Percentiles rank a stretch among this genome's conserved stretches.
These are phyloP conservation scores for Graphilbum ipis-grandicollis DNA, from an alignment of 2,329 filamentous ascomycete genomes.

Conservation along the genomic window DNA sequence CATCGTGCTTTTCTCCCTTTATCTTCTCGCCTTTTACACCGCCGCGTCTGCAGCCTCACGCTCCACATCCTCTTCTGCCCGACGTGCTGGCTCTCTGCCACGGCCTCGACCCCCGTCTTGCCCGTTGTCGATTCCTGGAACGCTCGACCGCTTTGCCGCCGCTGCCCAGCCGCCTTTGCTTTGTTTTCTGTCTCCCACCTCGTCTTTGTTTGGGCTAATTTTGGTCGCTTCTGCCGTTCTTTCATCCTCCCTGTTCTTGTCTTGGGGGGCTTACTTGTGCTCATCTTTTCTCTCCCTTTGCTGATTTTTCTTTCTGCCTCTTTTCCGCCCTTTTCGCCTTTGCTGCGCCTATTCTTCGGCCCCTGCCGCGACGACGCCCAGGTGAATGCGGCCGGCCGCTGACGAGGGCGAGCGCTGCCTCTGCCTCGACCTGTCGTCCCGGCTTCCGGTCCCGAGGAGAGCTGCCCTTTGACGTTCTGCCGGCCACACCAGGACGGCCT, in stretches of 20 bases:
- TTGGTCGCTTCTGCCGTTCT: not conserved
- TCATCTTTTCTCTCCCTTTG: not conserved
- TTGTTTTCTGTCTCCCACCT: too few species aligned
- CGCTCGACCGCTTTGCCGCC: too few species aligned
- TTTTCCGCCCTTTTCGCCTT: not conserved
- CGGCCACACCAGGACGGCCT: too few species aligned
- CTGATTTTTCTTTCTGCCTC: not conserved
- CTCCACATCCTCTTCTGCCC: too few species aligned
- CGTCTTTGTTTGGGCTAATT: not conserved
- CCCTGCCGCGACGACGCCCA: not conserved
- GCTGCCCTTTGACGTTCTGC: not conserved
- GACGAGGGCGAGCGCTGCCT: not conserved
- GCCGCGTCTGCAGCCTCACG: too few species aligned
- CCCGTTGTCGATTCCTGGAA: too few species aligned
- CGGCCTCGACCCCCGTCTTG: too few species aligned
- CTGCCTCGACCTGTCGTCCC: not conserved
- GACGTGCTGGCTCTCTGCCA: too few species aligned
- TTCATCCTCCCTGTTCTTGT: not conserved
- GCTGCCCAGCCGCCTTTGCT: too few species aligned
- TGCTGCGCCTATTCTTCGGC: not conserved
- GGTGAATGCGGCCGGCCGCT: conserved; percentile 1
- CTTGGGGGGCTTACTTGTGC: too few species aligned
- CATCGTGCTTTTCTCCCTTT: not conserved
- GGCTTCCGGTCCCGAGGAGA: conserved; percentile 1
- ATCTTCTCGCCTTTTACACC: not conserved